phyloP scores from a whole-genome alignment of 2,329 filamentous ascomycete genomes.

The Colletotrichum godetiae region DNA sequence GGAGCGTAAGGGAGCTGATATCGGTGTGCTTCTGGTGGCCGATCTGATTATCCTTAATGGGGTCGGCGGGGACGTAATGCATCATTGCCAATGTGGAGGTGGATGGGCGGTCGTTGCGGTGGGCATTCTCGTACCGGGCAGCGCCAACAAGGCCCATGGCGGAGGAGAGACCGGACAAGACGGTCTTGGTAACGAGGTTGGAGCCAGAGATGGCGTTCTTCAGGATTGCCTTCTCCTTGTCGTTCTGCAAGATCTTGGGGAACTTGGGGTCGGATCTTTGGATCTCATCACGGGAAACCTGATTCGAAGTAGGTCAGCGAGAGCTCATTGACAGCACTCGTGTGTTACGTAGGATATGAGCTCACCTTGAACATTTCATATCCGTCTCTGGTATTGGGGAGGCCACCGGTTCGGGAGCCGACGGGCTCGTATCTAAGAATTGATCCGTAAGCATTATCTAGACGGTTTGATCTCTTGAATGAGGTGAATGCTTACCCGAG shows the following conservation, averaged over 20 bases:
- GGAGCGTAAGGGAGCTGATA: constrained; percentile 64
- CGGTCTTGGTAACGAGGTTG: constrained; percentile 62
- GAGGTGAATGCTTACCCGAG: constrained; percentile 52
- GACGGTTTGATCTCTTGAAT: background rate
- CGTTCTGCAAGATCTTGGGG: constrained; percentile 60
- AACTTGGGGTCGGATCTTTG: constrained; percentile 58
- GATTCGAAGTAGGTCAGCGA: constrained; percentile 8
- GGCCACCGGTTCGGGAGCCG: constrained; percentile 59
- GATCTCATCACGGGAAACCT: constrained; percentile 60
- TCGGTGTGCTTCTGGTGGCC: constrained; percentile 69
- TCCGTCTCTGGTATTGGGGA: constrained; percentile 60
- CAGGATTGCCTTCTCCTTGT: constrained; percentile 57
- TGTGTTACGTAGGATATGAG: constrained; percentile 31
- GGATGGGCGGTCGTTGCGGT: constrained; percentile 62
- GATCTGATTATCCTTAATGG: constrained; percentile 52
- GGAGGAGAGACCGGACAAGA: constrained; percentile 60
- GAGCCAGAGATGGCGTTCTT: constrained; percentile 61
- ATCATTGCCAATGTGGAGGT: constrained; percentile 65
- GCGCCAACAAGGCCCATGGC: constrained; percentile 57
- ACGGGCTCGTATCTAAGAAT: constrained; percentile 58
- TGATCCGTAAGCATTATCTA: background rate
- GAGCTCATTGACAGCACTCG: too few relatives aligned
- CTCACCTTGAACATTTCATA: constrained; percentile 63
- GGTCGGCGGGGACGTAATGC: constrained; percentile 62
- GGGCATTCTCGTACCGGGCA: constrained; percentile 60